Conservation (phyloP, 352 stramenopile species). For the Phytophthora palmivora region DNA sequence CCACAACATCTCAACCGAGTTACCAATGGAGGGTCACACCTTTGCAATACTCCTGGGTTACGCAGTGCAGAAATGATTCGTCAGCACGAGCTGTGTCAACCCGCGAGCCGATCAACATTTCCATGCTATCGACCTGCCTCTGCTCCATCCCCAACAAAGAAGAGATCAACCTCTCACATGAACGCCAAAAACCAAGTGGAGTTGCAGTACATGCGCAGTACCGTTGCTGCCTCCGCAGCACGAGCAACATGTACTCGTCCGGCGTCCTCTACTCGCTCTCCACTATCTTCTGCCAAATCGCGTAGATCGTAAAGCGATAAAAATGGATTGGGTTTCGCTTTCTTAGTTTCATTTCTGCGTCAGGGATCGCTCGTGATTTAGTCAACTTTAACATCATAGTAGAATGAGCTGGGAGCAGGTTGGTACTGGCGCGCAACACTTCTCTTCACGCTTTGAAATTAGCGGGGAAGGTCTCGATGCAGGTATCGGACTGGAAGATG, state of each 20-base stretch:
- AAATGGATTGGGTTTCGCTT: slow-evolving; percentile 29
- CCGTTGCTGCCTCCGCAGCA: slow-evolving; percentile 26
- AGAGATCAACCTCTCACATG: slow-evolving; percentile 16
- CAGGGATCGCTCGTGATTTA: slow-evolving; percentile 1
- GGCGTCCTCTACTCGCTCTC: slow-evolving; percentile 10
- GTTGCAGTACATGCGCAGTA: slow-evolving; percentile 57
- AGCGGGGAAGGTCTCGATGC: not conserved
- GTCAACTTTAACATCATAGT: not conserved
- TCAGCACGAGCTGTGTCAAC: slow-evolving; percentile 31
- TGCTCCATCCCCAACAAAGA: slow-evolving; percentile 29
- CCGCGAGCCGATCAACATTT: slow-evolving; percentile 14
- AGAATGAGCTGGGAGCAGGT: slow-evolving; percentile 26
- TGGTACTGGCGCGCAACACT: slow-evolving; percentile 1
- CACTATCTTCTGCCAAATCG: slow-evolving; percentile 11
- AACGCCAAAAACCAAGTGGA: slow-evolving; percentile 52
- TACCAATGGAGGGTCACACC: slow-evolving; percentile 13
- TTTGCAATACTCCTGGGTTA: slow-evolving; percentile 24
- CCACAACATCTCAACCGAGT: slow-evolving; percentile 12
- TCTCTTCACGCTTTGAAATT: slow-evolving; percentile 11
- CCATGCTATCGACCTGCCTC: slow-evolving; percentile 21
- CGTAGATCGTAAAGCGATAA: slow-evolving; percentile 19
- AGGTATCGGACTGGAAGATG: slow-evolving; percentile 7
- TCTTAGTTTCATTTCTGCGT: slow-evolving; percentile 19
- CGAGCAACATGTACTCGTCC: slow-evolving; percentile 16
- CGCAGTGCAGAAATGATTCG: slow-evolving; percentile 54